Base-by-base conservation (phyloP, 169 alveolate genomes). In the Sarcocystis neurona region DNA sequence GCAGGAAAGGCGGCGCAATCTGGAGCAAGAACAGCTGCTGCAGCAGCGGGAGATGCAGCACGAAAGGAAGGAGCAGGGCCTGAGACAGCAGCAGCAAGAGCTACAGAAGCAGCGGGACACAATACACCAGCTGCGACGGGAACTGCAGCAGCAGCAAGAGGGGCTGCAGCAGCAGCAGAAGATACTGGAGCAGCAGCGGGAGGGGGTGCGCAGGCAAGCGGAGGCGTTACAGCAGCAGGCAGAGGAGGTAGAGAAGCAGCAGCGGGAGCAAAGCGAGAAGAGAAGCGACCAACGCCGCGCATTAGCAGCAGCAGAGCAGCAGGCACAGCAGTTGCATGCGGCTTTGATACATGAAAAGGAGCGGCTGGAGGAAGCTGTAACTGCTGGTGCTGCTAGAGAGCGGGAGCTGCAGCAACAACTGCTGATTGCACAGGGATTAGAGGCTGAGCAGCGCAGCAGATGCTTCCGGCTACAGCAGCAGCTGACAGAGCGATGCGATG, bases 171-270 rank as follows among this genome's bases (percentile, higher is more conserved):
- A 43, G 6, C 75, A 63, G 75, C 75, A n/a, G 43, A 63, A 6
- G 39, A 34, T 34, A 27, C 46, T 41, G 43, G 75, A 8, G 2
- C 20, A 12, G 0, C 75, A 63, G 6, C 75, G 6, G 75, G 20
- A n/a, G n/a, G 75, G 77, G 41, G 77, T 72, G 43, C 82, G 82
- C 82, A 53, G 58, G 1, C 23, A 72, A 30, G 82, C 56, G 1
- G 82, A 48, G n/a, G 82, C 18, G 56, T 37, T 41, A 20, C 47
- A 39, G 0, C 39, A 37, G n/a, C 56, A 37, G 56, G 41, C 34
- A 32, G 2, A 37, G 6, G 53, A 48, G 53, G 58, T 37, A 39
- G 82, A 72, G 82, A 2, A 39, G 56, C 58, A 18, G 41, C 27
- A 2, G 43, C 39, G 32, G 2, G 48, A 27, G 34, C 37, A 39